These are phyloP conservation scores for Exophiala calicioides DNA, from an alignment of 2,329 filamentous ascomycete genomes.

Conservation along the genomic window DNA sequence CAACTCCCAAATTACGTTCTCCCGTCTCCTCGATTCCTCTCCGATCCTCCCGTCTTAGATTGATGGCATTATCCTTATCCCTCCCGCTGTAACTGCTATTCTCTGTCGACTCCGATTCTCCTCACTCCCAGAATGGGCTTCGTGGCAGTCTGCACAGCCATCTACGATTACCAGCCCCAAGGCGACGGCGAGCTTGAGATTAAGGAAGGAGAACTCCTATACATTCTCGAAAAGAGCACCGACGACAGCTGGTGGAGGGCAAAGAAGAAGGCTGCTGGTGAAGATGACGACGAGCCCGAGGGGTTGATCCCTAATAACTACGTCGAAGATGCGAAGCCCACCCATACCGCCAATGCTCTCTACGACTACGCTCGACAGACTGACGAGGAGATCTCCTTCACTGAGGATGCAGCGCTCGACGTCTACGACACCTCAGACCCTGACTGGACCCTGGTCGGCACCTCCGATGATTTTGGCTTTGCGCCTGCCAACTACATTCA, in stretches of 20 bases:
- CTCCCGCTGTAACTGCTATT: slow-evolving; percentile 7
- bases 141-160: slow-evolving; percentile 81
- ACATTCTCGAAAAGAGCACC: slow-evolving; percentile 77
- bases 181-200: slow-evolving; percentile 83
- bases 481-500: slow-evolving; percentile 97
- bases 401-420: slow-evolving; percentile 78
- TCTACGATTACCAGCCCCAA: slow-evolving; percentile 92
- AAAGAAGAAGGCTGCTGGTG: slow-evolving; percentile 80
- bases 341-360: slow-evolving; percentile 79
- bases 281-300: slow-evolving; percentile 87
- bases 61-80: slow-evolving; percentile 17
- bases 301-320: slow-evolving; percentile 94
- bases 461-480: slow-evolving; percentile 85
- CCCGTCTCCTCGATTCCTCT: slow-evolving; percentile 3
- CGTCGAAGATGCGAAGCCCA: slow-evolving; percentile 74
- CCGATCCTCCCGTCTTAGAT: slow-evolving; percentile 7
- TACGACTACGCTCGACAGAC: slow-evolving; percentile 97
- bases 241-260: slow-evolving; percentile 93
- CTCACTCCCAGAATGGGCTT: slow-evolving; percentile 71
- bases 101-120: neutral
- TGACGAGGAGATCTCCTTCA: slow-evolving; percentile 94
- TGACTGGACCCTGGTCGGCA: slow-evolving; percentile 92
- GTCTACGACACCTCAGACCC: slow-evolving; percentile 91
- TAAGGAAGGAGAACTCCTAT: slow-evolving; percentile 82
- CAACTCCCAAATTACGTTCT: slow-evolving; percentile 7